Evolutionary conservation across 805 yeast genomes (phyloP).

Genomic region (Lachancea sp.): DNA sequence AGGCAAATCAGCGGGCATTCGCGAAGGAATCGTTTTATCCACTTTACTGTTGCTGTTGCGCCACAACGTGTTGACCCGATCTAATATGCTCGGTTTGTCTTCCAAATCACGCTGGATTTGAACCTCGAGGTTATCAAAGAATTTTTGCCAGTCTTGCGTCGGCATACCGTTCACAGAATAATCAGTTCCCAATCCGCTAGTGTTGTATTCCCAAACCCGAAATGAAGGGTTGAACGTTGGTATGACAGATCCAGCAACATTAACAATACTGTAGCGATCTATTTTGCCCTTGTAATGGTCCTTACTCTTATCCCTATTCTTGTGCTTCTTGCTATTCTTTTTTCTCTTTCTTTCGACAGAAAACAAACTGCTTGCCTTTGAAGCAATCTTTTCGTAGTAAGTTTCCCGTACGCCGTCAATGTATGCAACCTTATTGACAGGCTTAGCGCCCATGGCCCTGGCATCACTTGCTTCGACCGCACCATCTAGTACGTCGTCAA

Average conservation of each 20-base stretch:
- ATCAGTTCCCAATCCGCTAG: slow-evolving; percentile 43
- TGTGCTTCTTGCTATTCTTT: slow-evolving; percentile 12
- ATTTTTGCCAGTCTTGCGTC: slow-evolving; percentile 50
- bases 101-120: slow-evolving; percentile 19
- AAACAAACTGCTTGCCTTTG: slow-evolving; percentile 12
- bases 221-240: slow-evolving; percentile 84
- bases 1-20: slow-evolving; percentile 47
- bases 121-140: slow-evolving; percentile 45
- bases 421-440: slow-evolving; percentile 58
- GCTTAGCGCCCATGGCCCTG: slow-evolving; percentile 54
- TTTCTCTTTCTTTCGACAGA: slow-evolving; percentile 15
- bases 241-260: slow-evolving; percentile 65
- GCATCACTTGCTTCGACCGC: slow-evolving; percentile 35
- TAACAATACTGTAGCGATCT: slow-evolving; percentile 63
- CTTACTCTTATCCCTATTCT: slow-evolving; percentile 29
- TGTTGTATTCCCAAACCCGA: slow-evolving; percentile 82
- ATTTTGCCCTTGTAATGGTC: slow-evolving; percentile 18
- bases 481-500: slow-evolving; percentile 24
- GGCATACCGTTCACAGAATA: slow-evolving; percentile 4
- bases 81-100: not conserved
- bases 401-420: slow-evolving; percentile 50
- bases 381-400: slow-evolving; percentile 44
- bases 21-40: slow-evolving; percentile 59
- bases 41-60: slow-evolving; percentile 12
- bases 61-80: not conserved